A percentile compares a stretch with the other conserved stretches of the same genome.
Evolutionary conservation across 2,329 filamentous ascomycete genomes (phyloP).

Genomic region (Chaetomium sp.): DNA sequence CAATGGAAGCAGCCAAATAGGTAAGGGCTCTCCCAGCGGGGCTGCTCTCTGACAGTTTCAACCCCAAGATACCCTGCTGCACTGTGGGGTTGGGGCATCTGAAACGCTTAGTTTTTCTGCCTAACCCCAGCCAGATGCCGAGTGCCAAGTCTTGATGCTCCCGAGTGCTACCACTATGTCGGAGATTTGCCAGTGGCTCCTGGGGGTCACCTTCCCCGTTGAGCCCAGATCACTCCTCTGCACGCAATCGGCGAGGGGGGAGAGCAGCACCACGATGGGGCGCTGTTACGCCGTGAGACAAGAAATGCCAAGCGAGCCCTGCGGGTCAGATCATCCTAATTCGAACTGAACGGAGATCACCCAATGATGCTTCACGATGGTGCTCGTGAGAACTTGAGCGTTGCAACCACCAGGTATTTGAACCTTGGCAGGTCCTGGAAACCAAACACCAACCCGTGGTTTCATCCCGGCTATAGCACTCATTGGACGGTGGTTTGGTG

Average conservation of each 20-base stretch:
- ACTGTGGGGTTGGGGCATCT: slow-evolving; percentile 13
- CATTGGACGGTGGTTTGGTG: neutral
- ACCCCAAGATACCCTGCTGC: neutral
- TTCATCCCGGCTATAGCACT: too few species aligned
- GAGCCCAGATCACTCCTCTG: neutral
- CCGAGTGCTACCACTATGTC: slow-evolving; percentile 25
- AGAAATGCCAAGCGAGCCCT: slow-evolving; percentile 19
- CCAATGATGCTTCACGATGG: neutral
- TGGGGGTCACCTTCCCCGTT: neutral
- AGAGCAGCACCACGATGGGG: slow-evolving; percentile 5
- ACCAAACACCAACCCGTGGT: neutral
- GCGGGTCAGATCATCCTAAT: slow-evolving; percentile 8
- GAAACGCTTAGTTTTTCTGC: slow-evolving; percentile 20
- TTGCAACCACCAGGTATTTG: neutral
- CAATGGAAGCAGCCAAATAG: neutral
- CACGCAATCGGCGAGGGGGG: slow-evolving; percentile 10
- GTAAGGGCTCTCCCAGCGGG: neutral
- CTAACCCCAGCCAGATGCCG: neutral
- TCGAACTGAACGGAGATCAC: neutral
- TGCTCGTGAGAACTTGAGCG: neutral
- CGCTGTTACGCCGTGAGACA: slow-evolving; percentile 2
- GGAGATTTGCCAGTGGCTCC: slow-evolving; percentile 20
- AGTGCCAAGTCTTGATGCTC: slow-evolving; percentile 23
- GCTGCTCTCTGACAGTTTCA: slow-evolving; percentile 15
- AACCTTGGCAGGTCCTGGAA: neutral